Evolutionary conservation across 331 rosid species (phyloP), one percentile per base, ranked within the genome.

Genomic region (Pyrus hybrid): DNA sequence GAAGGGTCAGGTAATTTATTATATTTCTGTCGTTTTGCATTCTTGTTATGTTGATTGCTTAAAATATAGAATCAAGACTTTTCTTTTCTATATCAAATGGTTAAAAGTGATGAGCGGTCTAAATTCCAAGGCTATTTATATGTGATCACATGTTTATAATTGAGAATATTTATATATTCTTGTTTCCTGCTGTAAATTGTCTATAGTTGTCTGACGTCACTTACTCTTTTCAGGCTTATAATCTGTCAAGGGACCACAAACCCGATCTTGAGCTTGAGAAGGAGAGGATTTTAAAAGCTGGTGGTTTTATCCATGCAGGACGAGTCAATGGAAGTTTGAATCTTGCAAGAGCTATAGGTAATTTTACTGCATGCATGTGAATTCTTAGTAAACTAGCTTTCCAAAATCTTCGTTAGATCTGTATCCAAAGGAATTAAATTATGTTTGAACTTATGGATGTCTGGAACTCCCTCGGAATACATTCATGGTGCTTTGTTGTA

Each of bases 301-400:
- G 96, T 66, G 97, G 99, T 70, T 94, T 92, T 81, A 94, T 94
- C 76, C 96, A 92, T 60, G 97, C 96, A 5, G 99, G 99, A 75
- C 87, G 99, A 45, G 93, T 94, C 77, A 94, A 94, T 89, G 99
- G 99, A 77, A 92, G 96, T 84, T 81, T 94, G 84, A 92, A 92
- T 88, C 97, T 94, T 75, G 90, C 99, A 54, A 92, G 99, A 80
- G 99, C 99, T 80, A 94, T 94, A 81, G 99, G 97, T 90, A 81
- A 45, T 63, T 63, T 32, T 22, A 30, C 77, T 63, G 57, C 26
- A 67, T n/a, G 45, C 8, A 17, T 58, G 28, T 29, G n/a, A n/a
- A 23, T 17, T 67, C 37, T 4, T 11, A 16, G 23, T n/a, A 26
- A 23, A 12, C 66, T 63, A 8, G 70, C 7, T 13, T 23, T 54